A percentile compares a stretch with the other conserved stretches of the same genome.
Evolutionary conservation across 208 protist genomes (phyloP).

Genomic region (Blechomonas ayalai): DNA sequence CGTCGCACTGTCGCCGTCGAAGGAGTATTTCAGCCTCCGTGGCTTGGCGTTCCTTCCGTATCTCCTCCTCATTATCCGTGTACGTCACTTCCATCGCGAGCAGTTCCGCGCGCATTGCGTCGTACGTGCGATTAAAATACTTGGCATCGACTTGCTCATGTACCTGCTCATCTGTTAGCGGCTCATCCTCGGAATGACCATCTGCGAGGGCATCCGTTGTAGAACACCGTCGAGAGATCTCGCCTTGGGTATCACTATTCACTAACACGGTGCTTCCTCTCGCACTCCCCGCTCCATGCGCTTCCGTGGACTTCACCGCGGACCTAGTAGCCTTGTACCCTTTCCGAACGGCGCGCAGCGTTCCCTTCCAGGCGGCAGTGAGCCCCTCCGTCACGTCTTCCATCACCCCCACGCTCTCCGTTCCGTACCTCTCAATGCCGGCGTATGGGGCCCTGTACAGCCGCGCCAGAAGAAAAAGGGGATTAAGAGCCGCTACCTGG

Average conservation of each 20-base stretch:
- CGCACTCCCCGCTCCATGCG: too few relatives aligned
- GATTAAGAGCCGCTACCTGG: too few relatives aligned
- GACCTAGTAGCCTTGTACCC: constrained; percentile 69
- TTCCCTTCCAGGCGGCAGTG: constrained; percentile 57
- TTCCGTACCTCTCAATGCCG: too few relatives aligned
- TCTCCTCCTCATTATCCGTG: constrained; percentile 36
- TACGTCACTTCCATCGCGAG: constrained; percentile 52
- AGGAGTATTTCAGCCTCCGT: constrained; percentile 51
- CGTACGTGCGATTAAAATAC: constrained; percentile 78
- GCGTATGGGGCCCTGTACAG: too few relatives aligned
- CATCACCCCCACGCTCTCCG: too few relatives aligned
- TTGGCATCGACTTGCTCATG: constrained; percentile 77
- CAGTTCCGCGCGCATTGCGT: constrained; percentile 64
- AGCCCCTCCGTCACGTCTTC: constrained; percentile 66
- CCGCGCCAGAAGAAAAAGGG: too few relatives aligned
- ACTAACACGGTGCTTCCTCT: too few relatives aligned
- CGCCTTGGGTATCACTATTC: too few relatives aligned
- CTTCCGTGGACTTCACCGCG: constrained; percentile 51
- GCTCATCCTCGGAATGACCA: constrained; percentile 53
- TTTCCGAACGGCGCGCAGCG: constrained; percentile 56
- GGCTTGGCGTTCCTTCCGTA: constrained; percentile 38
- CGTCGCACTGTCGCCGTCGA: constrained; percentile 50
- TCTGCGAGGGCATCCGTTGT: constrained; percentile 2
- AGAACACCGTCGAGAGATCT: too few relatives aligned
- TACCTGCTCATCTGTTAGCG: constrained; percentile 76